phyloP scores from a whole-genome alignment of 192 early-diverging fungal species.

The Piromyces finnis region DNA sequence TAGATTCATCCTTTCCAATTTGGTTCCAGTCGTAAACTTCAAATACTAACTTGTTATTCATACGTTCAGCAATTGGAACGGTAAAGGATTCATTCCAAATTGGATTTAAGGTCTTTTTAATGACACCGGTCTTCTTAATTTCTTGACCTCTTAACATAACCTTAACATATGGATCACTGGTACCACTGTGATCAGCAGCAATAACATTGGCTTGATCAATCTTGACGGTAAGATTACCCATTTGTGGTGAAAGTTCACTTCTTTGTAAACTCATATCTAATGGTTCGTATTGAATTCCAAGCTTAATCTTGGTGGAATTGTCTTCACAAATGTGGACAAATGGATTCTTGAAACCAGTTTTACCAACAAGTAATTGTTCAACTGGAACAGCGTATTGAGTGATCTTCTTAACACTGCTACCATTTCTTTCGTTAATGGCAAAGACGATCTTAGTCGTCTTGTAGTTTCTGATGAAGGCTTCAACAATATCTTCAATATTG shows the following conservation, averaged over 20 bases:
- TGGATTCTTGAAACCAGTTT: neutral
- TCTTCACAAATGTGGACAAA: neutral
- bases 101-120: constrained; percentile 60
- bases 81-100: constrained; percentile 46
- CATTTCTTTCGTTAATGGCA: neutral
- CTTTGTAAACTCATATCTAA: neutral
- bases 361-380: neutral
- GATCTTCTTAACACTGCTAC: neutral
- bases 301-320: neutral
- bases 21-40: constrained; percentile 68
- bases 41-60: constrained; percentile 28
- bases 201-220: neutral
- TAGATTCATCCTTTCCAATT: constrained; percentile 35
- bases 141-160: constrained; percentile 20
- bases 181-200: neutral
- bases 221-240: neutral
- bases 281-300: neutral
- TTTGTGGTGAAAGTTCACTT: neutral
- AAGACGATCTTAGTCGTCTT: neutral
- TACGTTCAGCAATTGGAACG: constrained; percentile 32
- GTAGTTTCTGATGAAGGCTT: neutral
- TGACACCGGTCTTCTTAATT: constrained; percentile 42
- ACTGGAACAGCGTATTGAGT: neutral
- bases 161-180: neutral
- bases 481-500: neutral